Conservation (phyloP, 73 alveolate genomes). For the Paramecium pentaurelia region DNA sequence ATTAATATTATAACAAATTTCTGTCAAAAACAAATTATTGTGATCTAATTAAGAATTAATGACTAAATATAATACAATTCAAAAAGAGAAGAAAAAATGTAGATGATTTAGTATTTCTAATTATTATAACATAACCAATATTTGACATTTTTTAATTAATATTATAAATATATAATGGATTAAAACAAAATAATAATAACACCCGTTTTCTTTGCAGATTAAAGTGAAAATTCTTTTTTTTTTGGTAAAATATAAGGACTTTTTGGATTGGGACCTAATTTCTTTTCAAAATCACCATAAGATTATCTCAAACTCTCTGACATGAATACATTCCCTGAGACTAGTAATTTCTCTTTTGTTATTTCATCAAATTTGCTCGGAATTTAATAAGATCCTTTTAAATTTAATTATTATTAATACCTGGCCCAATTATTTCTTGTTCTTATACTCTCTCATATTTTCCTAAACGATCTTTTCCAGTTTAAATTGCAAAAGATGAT, state of each 20-base stretch:
- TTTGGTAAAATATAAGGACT: constrained; percentile 50
- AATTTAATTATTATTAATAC: not conserved
- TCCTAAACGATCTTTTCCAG: constrained; percentile 53
- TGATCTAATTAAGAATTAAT: too few species aligned
- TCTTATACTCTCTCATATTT: not conserved
- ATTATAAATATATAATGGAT: not conserved
- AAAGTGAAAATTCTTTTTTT: constrained; percentile 47
- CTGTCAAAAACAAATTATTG: too few species aligned
- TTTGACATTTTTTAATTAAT: too few species aligned
- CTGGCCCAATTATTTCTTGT: constrained; percentile 19
- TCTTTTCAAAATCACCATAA: constrained; percentile 48
- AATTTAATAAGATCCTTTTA: not conserved
- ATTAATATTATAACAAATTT: too few species aligned
- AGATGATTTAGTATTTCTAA: too few species aligned
- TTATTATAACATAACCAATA: too few species aligned
- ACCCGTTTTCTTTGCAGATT: constrained; percentile 50
- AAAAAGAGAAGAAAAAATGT: too few species aligned
- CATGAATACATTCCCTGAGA: constrained; percentile 13
- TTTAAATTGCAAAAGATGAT: constrained; percentile 16
- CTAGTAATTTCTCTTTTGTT: constrained; percentile 14
- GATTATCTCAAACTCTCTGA: constrained; percentile 49
- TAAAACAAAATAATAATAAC: not conserved
- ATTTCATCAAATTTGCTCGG: constrained; percentile 20
- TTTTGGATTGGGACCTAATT: constrained; percentile 28
- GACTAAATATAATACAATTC: too few species aligned